Evolutionary conservation across 345 rosid species (phyloP), one percentile per base, ranked within the genome.

Genomic region (Eucalyptus decipiens): DNA sequence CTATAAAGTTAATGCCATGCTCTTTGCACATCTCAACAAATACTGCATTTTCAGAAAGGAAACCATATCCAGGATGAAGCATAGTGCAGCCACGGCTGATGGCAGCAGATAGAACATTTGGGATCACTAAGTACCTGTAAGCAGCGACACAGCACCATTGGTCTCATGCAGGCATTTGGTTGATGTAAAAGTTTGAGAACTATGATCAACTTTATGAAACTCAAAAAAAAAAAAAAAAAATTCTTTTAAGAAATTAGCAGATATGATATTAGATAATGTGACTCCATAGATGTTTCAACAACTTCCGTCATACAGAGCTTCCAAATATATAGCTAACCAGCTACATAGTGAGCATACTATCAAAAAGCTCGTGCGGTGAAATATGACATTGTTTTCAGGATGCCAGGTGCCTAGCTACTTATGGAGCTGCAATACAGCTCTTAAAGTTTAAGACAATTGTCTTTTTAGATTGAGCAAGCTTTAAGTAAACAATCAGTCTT

Each of bases 51-150:
- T 98, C 99, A 37, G 99, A 95, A 90, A 98, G 99, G 93, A 98
- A 97, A 32, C 99, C 99, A 90, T 98, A 98, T 89, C 99, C 99
- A 90, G 99, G 99, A 94, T 98, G 99, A 83, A 98, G 94, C 99
- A 98, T 97, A 45, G 99, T 97, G 90, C 99, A 98, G 62, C 94
- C 92, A 19, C 95, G 95, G 93, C 97, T 98, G 28, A 95, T 93
- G 83, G 99, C 99, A 90, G 99, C 99, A 24, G 99, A 95, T 52
- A 98, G 89, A 90, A 97, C 99, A 94, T 98, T 98, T 14, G 97
- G 96, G 85, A 96, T 95, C 92, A 96, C 89, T 87, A 98, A 93
- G 90, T 97, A 98, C 92, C 99, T 98, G 93, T 48, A 42, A 56
- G 87, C 47, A 92, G 28, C 88, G 51, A 14, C 89, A 83, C 50